Evolutionary conservation across 2,329 filamentous ascomycete genomes (phyloP).

Genomic region (Colletotrichum agaves): DNA sequence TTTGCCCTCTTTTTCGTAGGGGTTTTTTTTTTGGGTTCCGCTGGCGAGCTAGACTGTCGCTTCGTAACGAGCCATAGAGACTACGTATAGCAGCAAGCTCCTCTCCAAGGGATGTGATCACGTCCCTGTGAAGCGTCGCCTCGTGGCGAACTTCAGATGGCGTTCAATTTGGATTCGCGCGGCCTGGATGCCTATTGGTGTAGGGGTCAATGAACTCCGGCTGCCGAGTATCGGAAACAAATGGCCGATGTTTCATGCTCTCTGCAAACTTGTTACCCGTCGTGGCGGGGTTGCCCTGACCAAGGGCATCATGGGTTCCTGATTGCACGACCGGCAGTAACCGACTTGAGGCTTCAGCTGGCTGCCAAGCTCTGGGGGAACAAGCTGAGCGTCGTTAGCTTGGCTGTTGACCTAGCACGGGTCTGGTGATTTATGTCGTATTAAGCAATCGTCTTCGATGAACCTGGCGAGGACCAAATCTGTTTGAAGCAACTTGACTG

Average conservation of each 20-base stretch:
- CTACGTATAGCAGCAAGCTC: not conserved
- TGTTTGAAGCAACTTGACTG: not conserved
- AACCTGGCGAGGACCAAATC: not conserved
- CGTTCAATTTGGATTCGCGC: constrained; percentile 11
- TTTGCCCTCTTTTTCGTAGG: not conserved
- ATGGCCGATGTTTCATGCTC: constrained; percentile 30
- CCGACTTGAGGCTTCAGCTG: not conserved
- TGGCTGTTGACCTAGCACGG: not conserved
- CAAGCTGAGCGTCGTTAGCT: not conserved
- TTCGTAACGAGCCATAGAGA: not conserved
- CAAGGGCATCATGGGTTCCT: not conserved
- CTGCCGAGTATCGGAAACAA: constrained; percentile 35
- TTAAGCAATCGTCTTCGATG: not conserved
- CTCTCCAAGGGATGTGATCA: not conserved
- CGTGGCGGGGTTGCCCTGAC: constrained; percentile 16
- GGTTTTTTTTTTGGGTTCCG: not conserved
- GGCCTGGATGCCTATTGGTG: not conserved
- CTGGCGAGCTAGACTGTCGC: not conserved
- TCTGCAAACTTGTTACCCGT: not conserved
- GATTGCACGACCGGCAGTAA: not conserved
- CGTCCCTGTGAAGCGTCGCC: not conserved
- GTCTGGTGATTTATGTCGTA: not conserved
- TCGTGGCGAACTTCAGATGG: constrained; percentile 30
- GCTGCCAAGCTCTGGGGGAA: not conserved
- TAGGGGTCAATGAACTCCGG: constrained; percentile 11